phyloP scores from a whole-genome alignment of 108 stramenopile genomes.

The Skeletonema grethae region DNA sequence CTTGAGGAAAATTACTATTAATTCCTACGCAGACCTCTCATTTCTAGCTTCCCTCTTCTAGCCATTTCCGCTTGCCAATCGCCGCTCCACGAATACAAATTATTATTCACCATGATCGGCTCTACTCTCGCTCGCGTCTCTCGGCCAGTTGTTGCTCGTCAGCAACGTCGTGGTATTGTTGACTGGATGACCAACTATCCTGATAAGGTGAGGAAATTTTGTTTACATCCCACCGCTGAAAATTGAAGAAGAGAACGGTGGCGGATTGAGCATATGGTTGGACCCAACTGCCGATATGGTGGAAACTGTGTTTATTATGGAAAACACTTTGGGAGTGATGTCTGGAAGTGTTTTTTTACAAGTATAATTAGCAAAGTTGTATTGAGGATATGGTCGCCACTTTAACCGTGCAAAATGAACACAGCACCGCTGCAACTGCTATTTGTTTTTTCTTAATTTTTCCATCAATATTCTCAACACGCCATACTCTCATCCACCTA shows the following conservation, averaged over 20 bases:
- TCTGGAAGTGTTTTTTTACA: no score
- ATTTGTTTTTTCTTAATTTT: neutral
- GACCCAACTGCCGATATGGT: neutral
- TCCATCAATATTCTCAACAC: neutral
- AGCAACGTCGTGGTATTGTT: constrained; percentile 61
- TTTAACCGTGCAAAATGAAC: no score
- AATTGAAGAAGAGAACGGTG: neutral
- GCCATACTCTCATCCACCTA: neutral
- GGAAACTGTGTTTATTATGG: neutral
- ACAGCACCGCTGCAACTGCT: no score
- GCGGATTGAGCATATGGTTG: neutral
- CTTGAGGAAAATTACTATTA: no score
- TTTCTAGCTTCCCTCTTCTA: neutral
- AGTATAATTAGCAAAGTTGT: no score
- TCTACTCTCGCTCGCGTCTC: constrained; percentile 37
- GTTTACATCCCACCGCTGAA: neutral
- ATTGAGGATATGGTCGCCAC: no score
- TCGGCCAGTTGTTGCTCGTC: constrained; percentile 19
- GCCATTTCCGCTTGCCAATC: neutral
- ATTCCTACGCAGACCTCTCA: no score
- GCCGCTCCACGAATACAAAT: neutral
- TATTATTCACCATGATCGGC: constrained; percentile 47
- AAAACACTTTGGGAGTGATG: no score
- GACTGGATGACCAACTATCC: constrained; percentile 80
- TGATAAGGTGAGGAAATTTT: constrained; percentile 63